Percentiles rank a stretch among this genome's conserved stretches.
Conservation (phyloP, 305 asterid genomes). For the Solanum hybrid region DNA sequence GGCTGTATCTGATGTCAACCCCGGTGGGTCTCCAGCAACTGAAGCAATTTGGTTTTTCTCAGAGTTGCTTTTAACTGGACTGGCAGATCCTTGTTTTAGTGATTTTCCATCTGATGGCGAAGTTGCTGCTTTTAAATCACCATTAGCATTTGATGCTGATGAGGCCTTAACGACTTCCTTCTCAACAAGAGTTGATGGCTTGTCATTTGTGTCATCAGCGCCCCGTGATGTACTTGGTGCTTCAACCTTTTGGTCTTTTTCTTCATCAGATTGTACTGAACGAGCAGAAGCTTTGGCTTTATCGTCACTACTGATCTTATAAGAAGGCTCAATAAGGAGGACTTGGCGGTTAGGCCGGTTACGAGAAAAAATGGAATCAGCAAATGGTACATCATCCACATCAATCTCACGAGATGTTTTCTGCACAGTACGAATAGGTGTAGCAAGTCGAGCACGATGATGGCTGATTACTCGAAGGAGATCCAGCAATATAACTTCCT, state of each 20-base stretch:
- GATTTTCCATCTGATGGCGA: not conserved
- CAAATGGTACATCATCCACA: conserved; percentile 42
- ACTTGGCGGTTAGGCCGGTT: conserved; percentile 41
- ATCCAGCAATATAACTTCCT: conserved; percentile 82
- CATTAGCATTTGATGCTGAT: conserved; percentile 2
- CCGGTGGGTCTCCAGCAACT: conserved; percentile 5
- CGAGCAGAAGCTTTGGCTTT: conserved; percentile 37
- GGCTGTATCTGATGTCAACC: conserved; percentile 12
- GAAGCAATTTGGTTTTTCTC: conserved; percentile 7
- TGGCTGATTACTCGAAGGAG: conserved; percentile 81
- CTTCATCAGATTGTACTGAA: conserved; percentile 22
- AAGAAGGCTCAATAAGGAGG: conserved; percentile 62
- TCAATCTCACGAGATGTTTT: conserved; percentile 54
- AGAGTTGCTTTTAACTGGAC: conserved; percentile 5
- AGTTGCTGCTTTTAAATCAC: not conserved
- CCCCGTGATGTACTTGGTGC: not conserved
- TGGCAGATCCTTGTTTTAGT: not conserved
- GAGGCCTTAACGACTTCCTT: not conserved
- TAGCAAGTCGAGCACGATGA: conserved; percentile 93
- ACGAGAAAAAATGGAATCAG: conserved; percentile 35
- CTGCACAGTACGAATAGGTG: conserved; percentile 94
- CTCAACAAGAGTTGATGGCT: not conserved
- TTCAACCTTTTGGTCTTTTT: conserved; percentile 11
- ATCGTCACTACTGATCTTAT: conserved; percentile 59
- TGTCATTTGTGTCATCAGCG: conserved; percentile 5